Evolutionary conservation across 768 basidiomycete genomes (phyloP).

Genomic region (Pleurotus eryngii): DNA sequence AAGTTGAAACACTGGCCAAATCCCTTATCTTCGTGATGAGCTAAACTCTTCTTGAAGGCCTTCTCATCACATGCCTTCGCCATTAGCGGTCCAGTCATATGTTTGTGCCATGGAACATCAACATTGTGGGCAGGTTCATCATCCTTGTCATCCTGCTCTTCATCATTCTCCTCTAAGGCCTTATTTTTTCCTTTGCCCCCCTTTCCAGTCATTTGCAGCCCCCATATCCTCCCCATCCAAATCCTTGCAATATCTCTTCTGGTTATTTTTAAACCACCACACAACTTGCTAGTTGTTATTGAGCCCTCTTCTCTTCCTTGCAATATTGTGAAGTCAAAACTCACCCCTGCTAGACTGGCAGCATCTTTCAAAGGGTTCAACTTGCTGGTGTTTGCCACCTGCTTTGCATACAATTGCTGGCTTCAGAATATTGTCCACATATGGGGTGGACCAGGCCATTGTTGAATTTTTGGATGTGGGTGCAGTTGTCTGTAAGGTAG

Average conservation of each 20-base stretch:
- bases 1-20: background rate
- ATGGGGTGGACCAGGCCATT: background rate
- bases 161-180: background rate
- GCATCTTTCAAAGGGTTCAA: background rate
- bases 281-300: too few species aligned
- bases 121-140: background rate
- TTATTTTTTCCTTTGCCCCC: background rate
- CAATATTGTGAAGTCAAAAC: too few species aligned
- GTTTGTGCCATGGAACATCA: background rate
- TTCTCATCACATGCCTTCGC: background rate
- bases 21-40: background rate
- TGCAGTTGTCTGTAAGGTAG: too few species aligned
- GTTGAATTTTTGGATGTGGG: too few species aligned
- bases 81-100: background rate
- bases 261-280: background rate
- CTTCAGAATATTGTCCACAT: background rate
- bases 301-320: too few species aligned
- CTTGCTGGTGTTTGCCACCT: background rate
- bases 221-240: background rate
- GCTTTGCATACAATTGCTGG: background rate
- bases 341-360: too few species aligned
- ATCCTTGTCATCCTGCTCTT: background rate
- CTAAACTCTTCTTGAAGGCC: background rate
- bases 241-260: background rate
- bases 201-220: background rate